Evolutionary conservation across 2,329 filamentous ascomycete species (phyloP), one percentile per base, ranked within the genome.

Genomic region (Xylaria sp.): DNA sequence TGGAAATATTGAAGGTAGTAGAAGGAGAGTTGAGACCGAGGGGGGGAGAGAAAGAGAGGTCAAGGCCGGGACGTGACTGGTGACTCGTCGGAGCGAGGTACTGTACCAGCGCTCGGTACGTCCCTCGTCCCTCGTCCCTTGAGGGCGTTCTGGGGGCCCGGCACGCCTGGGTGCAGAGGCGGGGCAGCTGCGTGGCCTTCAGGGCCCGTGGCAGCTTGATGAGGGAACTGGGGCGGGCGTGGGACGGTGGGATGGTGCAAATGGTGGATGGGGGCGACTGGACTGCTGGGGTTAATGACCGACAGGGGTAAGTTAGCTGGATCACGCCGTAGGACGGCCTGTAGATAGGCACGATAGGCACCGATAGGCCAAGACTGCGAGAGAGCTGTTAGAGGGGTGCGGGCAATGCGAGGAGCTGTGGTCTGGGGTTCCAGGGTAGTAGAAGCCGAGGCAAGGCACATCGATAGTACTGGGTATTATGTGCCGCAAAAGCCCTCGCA

Each of bases 321-420:
- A 58, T 53, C 43, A 42, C 48, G 26, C 53, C 48, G n/a, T 54
- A 54, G 55, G 48, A 16, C 44, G 37, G 45, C 51, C 42, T 52
- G 54, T 52, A 52, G 52, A 60, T 60, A 58, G 48, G 48, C 57
- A 42, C 50, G 57, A 59, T 60, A 60, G 54, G 58, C 52, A 50
- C 48, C 54, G 56, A 52, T 56, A 52, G 11, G 16, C 3, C 8
- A 11, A 34, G 3, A 34, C 29, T 34, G 29, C n/a, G n/a, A n/a
- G n/a, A n/a, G n/a, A n/a, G n/a, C n/a, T n/a, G n/a, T n/a, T n/a
- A n/a, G 49, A 51, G 50, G 29, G 29, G 39, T 19, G 45, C 26
- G n/a, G n/a, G n/a, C n/a, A n/a, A n/a, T n/a, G n/a, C n/a, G n/a
- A n/a, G n/a, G n/a, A n/a, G n/a, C n/a, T n/a, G n/a, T n/a, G n/a